Evolutionary conservation across 2,329 filamentous ascomycete species (phyloP).

Genomic region (Diaporthe destruens): DNA sequence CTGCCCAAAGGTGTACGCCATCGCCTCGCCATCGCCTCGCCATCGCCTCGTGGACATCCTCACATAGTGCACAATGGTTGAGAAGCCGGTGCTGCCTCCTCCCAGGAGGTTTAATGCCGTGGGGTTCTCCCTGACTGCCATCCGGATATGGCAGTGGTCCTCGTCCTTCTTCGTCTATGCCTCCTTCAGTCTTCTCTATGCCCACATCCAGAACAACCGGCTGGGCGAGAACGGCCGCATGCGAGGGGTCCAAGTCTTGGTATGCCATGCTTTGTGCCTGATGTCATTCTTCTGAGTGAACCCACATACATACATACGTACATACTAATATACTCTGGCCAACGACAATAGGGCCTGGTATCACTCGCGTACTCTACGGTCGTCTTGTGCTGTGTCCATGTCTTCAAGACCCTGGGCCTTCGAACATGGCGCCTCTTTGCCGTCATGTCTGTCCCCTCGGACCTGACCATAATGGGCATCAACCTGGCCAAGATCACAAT

Average conservation of each 20-base stretch:
- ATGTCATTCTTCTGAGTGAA: not conserved
- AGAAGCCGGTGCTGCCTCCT: constrained; percentile 27
- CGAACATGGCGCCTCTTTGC: constrained; percentile 42
- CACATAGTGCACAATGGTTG: constrained; percentile 29
- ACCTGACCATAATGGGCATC: constrained; percentile 45
- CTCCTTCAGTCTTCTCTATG: constrained; percentile 40
- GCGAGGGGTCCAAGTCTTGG: constrained; percentile 39
- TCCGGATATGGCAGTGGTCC: constrained; percentile 45
- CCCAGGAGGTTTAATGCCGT: constrained; percentile 40
- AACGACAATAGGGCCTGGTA: constrained; percentile 40
- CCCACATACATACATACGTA: no score
- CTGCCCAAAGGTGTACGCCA: constrained; percentile 4
- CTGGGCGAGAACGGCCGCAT: constrained; percentile 35
- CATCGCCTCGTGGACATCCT: not conserved
- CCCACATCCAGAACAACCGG: constrained; percentile 33
- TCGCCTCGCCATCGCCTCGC: not conserved
- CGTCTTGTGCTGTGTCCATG: constrained; percentile 42
- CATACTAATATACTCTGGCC: not conserved
- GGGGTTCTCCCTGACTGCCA: constrained; percentile 39
- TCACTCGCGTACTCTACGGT: constrained; percentile 44
- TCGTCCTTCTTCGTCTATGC: constrained; percentile 50
- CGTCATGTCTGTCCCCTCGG: constrained; percentile 44
- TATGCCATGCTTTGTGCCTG: not conserved
- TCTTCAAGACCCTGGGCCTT: constrained; percentile 42
- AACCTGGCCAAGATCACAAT: constrained; percentile 45